These are phyloP conservation scores for Saprolegnia diclina DNA, from an alignment of 352 stramenopile genomes.

Conservation along the genomic window DNA sequence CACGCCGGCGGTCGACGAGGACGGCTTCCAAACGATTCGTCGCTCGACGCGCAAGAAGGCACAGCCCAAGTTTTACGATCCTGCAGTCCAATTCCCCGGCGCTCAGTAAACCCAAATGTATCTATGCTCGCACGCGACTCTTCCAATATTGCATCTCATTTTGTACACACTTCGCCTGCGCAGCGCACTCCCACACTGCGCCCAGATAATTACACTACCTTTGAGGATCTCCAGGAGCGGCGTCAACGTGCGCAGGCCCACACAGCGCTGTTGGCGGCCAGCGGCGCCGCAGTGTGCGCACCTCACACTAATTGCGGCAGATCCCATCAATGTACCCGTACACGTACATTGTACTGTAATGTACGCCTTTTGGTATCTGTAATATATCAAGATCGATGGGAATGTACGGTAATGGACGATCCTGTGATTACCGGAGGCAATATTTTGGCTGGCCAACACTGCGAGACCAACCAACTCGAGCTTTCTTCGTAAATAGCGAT, in stretches of 20 bases:
- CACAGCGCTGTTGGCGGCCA: too few species aligned
- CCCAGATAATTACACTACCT: too few species aligned
- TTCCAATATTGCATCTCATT: background rate
- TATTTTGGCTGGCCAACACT: slow-evolving; percentile 19
- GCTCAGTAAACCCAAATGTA: slow-evolving; percentile 43
- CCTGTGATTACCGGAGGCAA: slow-evolving; percentile 6
- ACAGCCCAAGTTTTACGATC: slow-evolving; percentile 70
- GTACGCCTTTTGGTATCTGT: background rate
- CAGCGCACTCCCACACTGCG: too few species aligned
- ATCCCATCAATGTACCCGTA: background rate
- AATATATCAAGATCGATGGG: background rate
- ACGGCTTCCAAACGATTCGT: slow-evolving; percentile 69
- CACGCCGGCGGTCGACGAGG: slow-evolving; percentile 47
- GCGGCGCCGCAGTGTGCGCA: too few species aligned
- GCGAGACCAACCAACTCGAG: slow-evolving; percentile 20
- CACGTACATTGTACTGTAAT: background rate
- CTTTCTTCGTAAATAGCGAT: slow-evolving; percentile 18
- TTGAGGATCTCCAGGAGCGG: too few species aligned
- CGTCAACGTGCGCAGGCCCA: too few species aligned
- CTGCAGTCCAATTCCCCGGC: slow-evolving; percentile 64
- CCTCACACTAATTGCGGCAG: background rate
- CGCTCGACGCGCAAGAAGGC: slow-evolving; percentile 60
- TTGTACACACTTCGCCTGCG: background rate
- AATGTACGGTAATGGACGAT: background rate
- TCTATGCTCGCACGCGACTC: slow-evolving; percentile 4